A percentile compares a stretch with the other conserved stretches of the same genome.
Evolutionary conservation across 2,329 filamentous ascomycete genomes (phyloP).

Genomic region (Stagonosporopsis cucurbitacearum): DNA sequence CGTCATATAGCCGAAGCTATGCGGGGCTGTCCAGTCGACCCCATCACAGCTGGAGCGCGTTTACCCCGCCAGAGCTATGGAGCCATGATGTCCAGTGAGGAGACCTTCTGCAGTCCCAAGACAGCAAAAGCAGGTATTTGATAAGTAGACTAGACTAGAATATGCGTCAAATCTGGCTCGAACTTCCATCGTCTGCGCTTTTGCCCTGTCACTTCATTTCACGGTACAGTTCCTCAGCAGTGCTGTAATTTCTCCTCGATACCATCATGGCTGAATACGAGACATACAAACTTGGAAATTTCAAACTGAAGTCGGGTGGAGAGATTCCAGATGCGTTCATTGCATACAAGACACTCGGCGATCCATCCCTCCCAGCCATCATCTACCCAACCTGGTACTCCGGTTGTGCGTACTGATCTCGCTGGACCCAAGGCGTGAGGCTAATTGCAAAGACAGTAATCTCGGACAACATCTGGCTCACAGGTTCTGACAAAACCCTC

Average conservation of each 20-base stretch:
- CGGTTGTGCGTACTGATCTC: conserved; percentile 55
- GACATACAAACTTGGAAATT: conserved; percentile 68
- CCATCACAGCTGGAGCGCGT: conserved; percentile 13
- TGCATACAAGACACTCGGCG: conserved; percentile 78
- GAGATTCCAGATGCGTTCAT: conserved; percentile 69
- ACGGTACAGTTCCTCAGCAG: conserved; percentile 6
- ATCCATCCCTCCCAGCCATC: conserved; percentile 66
- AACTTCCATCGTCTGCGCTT: neutral
- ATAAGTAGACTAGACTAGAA: neutral
- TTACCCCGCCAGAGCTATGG: conserved; percentile 32
- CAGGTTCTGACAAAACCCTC: conserved; percentile 69
- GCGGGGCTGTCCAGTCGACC: conserved; percentile 18
- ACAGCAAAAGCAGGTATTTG: conserved; percentile 8
- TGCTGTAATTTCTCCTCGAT: neutral
- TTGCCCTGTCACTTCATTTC: neutral
- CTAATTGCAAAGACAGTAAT: conserved; percentile 54
- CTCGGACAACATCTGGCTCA: conserved; percentile 76
- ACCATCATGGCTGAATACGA: conserved; percentile 45
- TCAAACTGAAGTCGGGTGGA: conserved; percentile 69
- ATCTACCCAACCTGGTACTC: conserved; percentile 82
- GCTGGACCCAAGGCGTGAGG: neutral
- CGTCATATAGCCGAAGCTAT: conserved; percentile 9
- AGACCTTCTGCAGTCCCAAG: conserved; percentile 3
- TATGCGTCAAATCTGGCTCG: too few relatives aligned
- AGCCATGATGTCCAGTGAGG: conserved; percentile 1